Percentiles rank a stretch among this genome's conserved stretches.
Conservation (phyloP, 495 filamentous ascomycete species). For the Letharia lupina region DNA sequence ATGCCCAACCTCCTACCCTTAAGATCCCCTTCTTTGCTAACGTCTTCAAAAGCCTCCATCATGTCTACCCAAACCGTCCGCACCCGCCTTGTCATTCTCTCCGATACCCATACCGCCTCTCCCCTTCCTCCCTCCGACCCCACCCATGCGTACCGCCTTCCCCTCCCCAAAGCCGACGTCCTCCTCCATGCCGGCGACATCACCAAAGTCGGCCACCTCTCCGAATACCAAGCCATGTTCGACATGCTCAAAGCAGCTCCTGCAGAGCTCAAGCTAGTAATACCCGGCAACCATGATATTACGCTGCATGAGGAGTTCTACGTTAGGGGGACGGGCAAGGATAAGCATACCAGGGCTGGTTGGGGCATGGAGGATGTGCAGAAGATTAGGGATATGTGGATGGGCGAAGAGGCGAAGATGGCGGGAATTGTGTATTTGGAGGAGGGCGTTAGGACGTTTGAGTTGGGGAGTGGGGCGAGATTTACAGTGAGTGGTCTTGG, state of each 20-base stretch:
- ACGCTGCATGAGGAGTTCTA: constrained; percentile 55
- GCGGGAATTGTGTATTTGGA: constrained; percentile 56
- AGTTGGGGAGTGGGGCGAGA: constrained; percentile 46
- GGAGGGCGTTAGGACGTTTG: constrained; percentile 53
- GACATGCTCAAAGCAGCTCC: constrained; percentile 45
- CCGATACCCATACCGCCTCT: constrained; percentile 50
- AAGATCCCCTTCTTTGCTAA: not conserved
- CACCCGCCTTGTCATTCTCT: constrained; percentile 52
- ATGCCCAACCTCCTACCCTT: not conserved
- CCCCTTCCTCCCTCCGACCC: constrained; percentile 29
- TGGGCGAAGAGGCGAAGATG: constrained; percentile 36
- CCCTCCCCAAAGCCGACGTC: constrained; percentile 52
- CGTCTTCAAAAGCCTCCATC: not conserved
- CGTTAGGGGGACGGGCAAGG: constrained; percentile 13
- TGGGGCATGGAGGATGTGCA: constrained; percentile 23
- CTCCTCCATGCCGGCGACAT: constrained; percentile 70
- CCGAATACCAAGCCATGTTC: constrained; percentile 46
- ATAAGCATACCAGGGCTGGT: constrained; percentile 11
- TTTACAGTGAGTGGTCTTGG: constrained; percentile 39
- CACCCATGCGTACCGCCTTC: constrained; percentile 36
- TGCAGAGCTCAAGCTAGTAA: constrained; percentile 67
- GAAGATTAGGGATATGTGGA: constrained; percentile 33
- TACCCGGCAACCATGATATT: constrained; percentile 76
- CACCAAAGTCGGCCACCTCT: constrained; percentile 50
- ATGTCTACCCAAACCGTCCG: constrained; percentile 11